A percentile compares a stretch with the other conserved stretches of the same genome.
Evolutionary conservation across 2,329 filamentous ascomycete genomes (phyloP).

Genomic region (Colletotrichum graminicola): DNA sequence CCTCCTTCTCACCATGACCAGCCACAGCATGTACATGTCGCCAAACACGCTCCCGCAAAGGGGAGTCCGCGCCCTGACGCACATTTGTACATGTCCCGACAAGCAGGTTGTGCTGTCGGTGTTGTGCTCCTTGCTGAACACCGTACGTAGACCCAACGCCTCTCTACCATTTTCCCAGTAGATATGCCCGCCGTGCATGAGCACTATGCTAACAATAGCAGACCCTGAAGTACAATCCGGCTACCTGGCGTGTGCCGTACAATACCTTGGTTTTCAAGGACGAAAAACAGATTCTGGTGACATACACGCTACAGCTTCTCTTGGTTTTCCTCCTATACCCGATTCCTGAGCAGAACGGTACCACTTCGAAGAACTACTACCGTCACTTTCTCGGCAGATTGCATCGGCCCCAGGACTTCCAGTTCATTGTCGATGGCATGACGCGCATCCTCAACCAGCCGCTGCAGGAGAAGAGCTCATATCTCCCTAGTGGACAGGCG

Average conservation of each 20-base stretch:
- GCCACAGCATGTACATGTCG: conserved; percentile 94
- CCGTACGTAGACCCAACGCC: conserved; percentile 66
- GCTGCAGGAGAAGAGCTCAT: conserved; percentile 87
- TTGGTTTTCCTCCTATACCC: conserved; percentile 88
- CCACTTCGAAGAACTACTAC: conserved; percentile 88
- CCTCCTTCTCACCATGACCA: conserved; percentile 85
- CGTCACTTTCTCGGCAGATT: conserved; percentile 91
- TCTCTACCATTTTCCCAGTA: not conserved
- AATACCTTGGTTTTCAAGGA: conserved; percentile 94
- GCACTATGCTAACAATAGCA: conserved; percentile 51
- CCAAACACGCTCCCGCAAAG: conserved; percentile 82
- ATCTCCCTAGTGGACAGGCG: conserved; percentile 86
- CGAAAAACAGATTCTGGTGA: conserved; percentile 88
- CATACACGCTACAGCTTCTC: conserved; percentile 92
- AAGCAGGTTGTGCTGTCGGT: conserved; percentile 93
- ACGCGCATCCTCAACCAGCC: conserved; percentile 92
- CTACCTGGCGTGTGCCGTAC: conserved; percentile 93
- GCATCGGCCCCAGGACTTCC: conserved; percentile 95
- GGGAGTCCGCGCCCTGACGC: conserved; percentile 87
- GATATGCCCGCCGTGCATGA: not conserved
- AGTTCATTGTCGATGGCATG: conserved; percentile 97
- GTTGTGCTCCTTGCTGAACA: conserved; percentile 93
- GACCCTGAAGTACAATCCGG: conserved; percentile 96
- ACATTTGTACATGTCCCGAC: conserved; percentile 87
- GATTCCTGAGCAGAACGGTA: conserved; percentile 79